These are phyloP conservation scores for Conticribra weissflogii DNA, from an alignment of 108 stramenopile genomes.

Conservation along the genomic window DNA sequence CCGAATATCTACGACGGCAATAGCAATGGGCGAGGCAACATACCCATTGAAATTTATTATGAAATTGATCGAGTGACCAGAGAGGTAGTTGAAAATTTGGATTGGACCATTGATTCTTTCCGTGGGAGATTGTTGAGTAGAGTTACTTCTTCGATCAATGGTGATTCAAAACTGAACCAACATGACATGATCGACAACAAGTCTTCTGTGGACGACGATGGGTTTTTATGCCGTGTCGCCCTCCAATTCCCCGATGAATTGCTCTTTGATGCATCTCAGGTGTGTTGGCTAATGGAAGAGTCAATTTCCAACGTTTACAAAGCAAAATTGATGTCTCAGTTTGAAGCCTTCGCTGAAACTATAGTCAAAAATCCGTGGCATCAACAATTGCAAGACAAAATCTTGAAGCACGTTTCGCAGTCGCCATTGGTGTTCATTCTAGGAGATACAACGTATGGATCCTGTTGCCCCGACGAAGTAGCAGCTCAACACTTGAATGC, in stretches of 20 bases:
- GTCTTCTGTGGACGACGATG: constrained; percentile 29
- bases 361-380: not conserved
- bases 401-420: constrained; percentile 20
- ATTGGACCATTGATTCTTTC: constrained; percentile 24
- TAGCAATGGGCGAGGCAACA: constrained; percentile 37
- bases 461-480: constrained; percentile 95
- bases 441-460: constrained; percentile 93
- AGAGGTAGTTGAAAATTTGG: constrained; percentile 49
- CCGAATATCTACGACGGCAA: constrained; percentile 11
- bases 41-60: constrained; percentile 65
- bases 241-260: constrained; percentile 91
- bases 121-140: constrained; percentile 28
- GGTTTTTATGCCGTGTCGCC: constrained; percentile 67
- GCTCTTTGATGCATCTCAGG: constrained; percentile 73
- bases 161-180: too few relatives aligned
- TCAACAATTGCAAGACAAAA: not conserved
- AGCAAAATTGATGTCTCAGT: too few relatives aligned
- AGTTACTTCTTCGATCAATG: too few relatives aligned
- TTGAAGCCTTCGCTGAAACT: constrained; percentile 16
- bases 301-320: constrained; percentile 39
- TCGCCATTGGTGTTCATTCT: constrained; percentile 84
- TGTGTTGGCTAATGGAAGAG: constrained; percentile 74
- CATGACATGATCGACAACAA: too few relatives aligned
- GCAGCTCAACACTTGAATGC: constrained; percentile 93
- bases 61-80: constrained; percentile 66